A percentile compares a stretch with the other conserved stretches of the same genome.
Evolutionary conservation across 306 rosid species (phyloP).

Genomic region (Herpetospermum pedunculosum): DNA sequence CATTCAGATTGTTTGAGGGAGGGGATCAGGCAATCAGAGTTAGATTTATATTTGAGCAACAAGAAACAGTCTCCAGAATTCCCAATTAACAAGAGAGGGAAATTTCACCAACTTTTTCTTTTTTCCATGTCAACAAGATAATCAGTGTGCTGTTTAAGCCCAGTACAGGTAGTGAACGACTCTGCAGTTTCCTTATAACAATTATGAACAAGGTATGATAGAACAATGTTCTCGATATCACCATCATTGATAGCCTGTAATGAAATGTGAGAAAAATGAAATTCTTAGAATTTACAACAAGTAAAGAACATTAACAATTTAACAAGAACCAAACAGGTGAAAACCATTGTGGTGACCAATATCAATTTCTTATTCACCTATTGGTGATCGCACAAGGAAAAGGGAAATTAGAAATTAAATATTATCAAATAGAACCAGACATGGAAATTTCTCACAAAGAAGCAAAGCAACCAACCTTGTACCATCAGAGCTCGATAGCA

Average conservation of each 20-base stretch:
- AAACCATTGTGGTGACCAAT: not conserved
- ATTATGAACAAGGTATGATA: constrained; percentile 81
- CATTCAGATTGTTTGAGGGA: not conserved
- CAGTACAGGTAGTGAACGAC: constrained; percentile 59
- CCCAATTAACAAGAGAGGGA: not conserved
- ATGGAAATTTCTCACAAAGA: not conserved
- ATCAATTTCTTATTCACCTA: not conserved
- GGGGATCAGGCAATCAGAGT: not conserved
- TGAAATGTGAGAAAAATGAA: not conserved
- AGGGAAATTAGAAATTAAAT: not conserved
- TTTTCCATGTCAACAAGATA: constrained; percentile 62
- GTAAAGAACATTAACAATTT: constrained; percentile 5
- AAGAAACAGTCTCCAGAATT: not conserved
- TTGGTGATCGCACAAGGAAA: not conserved
- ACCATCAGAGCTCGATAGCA: not conserved
- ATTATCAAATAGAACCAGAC: not conserved
- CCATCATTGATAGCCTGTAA: constrained; percentile 58
- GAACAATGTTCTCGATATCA: constrained; percentile 52
- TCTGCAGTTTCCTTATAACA: constrained; percentile 71
- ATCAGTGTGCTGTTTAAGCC: constrained; percentile 52
- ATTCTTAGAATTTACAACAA: not conserved
- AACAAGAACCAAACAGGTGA: not conserved
- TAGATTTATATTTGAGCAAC: not conserved
- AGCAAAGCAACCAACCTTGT: not conserved
- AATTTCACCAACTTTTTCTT: constrained; percentile 55